phyloP scores from a whole-genome alignment of 2,329 filamentous ascomycete species.

The Biscogniauxia sp. region DNA sequence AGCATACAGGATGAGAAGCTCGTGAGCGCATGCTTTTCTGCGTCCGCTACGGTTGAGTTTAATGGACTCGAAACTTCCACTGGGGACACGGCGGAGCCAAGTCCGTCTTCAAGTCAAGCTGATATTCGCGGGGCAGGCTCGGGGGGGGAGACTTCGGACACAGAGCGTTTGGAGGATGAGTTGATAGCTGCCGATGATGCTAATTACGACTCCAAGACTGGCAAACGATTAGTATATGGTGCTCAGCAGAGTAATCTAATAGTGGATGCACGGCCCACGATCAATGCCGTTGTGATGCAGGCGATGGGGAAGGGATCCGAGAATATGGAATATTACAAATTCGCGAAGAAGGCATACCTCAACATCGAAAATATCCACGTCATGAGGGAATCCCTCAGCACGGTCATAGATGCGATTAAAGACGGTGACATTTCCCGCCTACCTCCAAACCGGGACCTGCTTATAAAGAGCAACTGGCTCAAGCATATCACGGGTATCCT shows the following conservation, averaged over 20 bases:
- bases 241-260: conserved; percentile 93
- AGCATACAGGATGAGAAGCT: conserved; percentile 96
- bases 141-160: conserved; percentile 55
- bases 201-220: conserved; percentile 57
- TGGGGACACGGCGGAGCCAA: conserved; percentile 34
- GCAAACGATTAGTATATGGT: conserved; percentile 72
- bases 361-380: conserved; percentile 99
- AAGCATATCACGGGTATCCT: conserved; percentile 84
- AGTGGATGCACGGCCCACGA: conserved; percentile 88
- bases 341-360: conserved; percentile 85
- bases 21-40: conserved; percentile 87
- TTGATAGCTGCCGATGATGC: conserved; percentile 53
- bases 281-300: conserved; percentile 95
- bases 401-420: conserved; percentile 85
- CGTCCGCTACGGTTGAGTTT: conserved; percentile 50
- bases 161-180: conserved; percentile 68
- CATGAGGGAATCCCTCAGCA: conserved; percentile 88
- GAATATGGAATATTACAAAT: conserved; percentile 96
- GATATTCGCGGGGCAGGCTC: conserved; percentile 41
- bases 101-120: conserved; percentile 49
- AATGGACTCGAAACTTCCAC: conserved; percentile 34
- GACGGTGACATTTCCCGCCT: conserved; percentile 85
- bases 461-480: conserved; percentile 85
- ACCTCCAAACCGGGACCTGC: conserved; percentile 75
- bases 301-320: conserved; percentile 90